Base-by-base conservation (phyloP, 2,329 filamentous ascomycete species). In the Neonectria ditissima region DNA sequence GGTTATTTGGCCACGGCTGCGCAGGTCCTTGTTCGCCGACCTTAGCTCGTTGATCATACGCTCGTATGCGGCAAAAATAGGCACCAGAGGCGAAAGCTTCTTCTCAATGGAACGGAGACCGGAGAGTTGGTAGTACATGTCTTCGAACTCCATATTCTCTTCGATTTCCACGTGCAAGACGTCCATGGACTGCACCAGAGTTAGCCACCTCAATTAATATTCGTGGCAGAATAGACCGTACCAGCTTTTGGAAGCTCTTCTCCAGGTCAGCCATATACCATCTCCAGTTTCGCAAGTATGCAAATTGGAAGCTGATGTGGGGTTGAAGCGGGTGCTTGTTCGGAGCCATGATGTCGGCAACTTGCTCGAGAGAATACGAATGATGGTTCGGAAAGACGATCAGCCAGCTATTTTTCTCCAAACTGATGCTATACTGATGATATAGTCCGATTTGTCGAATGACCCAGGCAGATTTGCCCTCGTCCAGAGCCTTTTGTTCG, bases 371-470 rank as follows among this genome's bases (percentile, higher is more conserved):
- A 28, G 20, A 24, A 22, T 14, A 47, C 16, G 44, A 24, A 9
- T 22, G 7, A 14, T 28, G 44, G 44, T 16, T 47, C 6, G 44
- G 44, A 16, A 47, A 47, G 13, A 47, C 20, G 7, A 47, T 16
- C 9, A 47, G 8, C 44, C 44, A 47, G 4, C n/a, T 47, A 9
- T 20, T 28, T 28, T 47, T 24, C 20, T 28, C 18, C 6, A 4
- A 22, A 3, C 26, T 9, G 16, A 47, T n/a, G 26, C 16, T 11
- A 9, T 47, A 47, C 16, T 47, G 44, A 9, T 47, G 44, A 16
- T 47, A 47, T 28, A 47, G 44, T 6, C 44, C 44, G 18, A 14
- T 28, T 47, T 47, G 44, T 47, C 44, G 44, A 28, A 47, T 47
- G 1, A 24, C 26, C 44, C 44, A 47, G 44, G 44, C n/a, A 18